Base-by-base conservation (phyloP, 768 basidiomycete genomes). In the Lactifluus volemus region DNA sequence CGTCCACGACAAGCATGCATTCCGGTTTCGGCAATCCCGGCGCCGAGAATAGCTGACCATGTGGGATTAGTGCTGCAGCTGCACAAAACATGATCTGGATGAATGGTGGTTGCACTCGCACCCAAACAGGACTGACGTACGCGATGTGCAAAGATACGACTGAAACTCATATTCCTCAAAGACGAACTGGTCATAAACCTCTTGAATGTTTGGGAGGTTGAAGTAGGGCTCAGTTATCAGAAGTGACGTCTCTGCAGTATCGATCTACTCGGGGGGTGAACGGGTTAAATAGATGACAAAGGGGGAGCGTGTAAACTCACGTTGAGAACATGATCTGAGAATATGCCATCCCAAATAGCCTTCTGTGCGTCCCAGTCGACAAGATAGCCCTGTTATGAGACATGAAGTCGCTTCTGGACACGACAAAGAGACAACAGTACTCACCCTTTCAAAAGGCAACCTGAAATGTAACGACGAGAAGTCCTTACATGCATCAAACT, bases 301-400 rank as follows among this genome's bases (percentile, higher is more conserved):
- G 60, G 47, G 34, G 53, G 48, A 59, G 47, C 49, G 61, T 49
- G 56, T 17, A 36, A 17, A 70, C 77, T 69, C 71, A 89, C 90
- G 63, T 81, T 81, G 58, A 91, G 76, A 50, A 79, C 81, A 59
- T 86, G 79, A 47, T 80, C 79, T 21, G 88, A 88, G 73, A 97
- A 92, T 25, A 96, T 68, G 11, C 88, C 84, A 65, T 98, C 95
- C 94, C 94, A 98, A 5, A 98, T 79, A 17, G 88, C 87, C 72
- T 96, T 96, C 73, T 98, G 85, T 3, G 88, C 88, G 65, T 97
- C 94, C 95, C 95, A 98, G 69, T 96, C 93, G 32, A 91, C 86
- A 15, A 96, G 76, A 72, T 88, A 92, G 30, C 95, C 95, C 95
- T 97, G 71, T 48, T n/a, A 65, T 58, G 38, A 55, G 67, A 72